These are phyloP conservation scores for Amanita jacksonii DNA, from an alignment of 768 basidiomycete genomes.

Conservation along the genomic window DNA sequence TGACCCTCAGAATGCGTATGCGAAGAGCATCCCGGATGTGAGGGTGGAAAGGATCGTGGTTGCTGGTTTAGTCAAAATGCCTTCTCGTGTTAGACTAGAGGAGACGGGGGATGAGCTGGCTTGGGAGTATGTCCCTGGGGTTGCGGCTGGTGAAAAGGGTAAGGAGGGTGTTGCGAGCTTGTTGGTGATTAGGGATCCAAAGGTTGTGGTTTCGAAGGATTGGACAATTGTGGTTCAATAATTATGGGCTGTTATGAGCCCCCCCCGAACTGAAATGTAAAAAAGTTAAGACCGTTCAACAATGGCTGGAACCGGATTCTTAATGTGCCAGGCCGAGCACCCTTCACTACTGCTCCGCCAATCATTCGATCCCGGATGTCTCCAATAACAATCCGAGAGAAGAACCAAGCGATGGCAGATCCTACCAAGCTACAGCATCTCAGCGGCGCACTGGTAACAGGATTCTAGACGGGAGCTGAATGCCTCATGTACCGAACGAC, in stretches of 20 bases:
- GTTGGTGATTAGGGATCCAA: slow-evolving; percentile 72
- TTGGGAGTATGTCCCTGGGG: slow-evolving; percentile 62
- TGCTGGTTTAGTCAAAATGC: slow-evolving; percentile 57
- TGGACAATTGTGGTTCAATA: slow-evolving; percentile 42
- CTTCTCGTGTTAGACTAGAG: slow-evolving; percentile 47
- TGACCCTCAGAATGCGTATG: slow-evolving; percentile 56
- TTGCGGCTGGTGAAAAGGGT: slow-evolving; percentile 30
- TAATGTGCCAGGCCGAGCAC: no score
- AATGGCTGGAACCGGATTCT: no score
- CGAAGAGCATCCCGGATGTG: slow-evolving; percentile 54
- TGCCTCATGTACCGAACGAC: no score
- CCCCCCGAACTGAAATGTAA: no score
- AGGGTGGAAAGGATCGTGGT: slow-evolving; percentile 78
- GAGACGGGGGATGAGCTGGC: slow-evolving; percentile 38
- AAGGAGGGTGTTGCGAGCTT: slow-evolving; percentile 51
- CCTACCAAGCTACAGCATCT: no score
- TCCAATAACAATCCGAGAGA: no score
- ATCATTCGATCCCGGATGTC: no score
- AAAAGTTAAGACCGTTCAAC: no score
- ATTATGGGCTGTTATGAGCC: background rate
- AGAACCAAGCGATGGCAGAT: no score
- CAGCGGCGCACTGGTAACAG: no score
- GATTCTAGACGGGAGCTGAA: no score
- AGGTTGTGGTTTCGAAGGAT: slow-evolving; percentile 43
- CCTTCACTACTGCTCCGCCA: no score